Conservation (phyloP, 2,329 filamentous ascomycete genomes). For the Sclerotinia glacialis region DNA sequence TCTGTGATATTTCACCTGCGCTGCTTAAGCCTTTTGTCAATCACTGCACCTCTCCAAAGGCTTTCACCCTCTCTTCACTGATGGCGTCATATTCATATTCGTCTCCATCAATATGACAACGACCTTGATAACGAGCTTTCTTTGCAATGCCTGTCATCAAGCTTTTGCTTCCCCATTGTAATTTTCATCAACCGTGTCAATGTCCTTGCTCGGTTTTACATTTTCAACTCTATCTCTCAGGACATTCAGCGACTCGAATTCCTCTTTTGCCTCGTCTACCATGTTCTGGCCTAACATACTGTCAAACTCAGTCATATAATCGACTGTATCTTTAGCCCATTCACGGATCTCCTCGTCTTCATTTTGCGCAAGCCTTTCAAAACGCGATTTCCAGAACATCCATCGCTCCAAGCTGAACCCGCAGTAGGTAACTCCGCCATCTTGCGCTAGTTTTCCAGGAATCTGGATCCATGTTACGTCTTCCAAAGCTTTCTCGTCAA, state of each 20-base stretch:
- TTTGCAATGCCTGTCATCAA: not conserved
- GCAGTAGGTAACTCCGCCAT: not conserved
- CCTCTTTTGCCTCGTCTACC: no score
- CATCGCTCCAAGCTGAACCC: not conserved
- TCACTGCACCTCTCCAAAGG: not conserved
- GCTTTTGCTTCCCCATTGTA: not conserved
- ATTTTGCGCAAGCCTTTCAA: not conserved
- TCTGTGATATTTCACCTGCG: not conserved
- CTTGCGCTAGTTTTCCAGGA: not conserved
- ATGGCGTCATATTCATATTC: not conserved
- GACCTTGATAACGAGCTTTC: no score
- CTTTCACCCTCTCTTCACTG: not conserved
- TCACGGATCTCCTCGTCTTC: not conserved
- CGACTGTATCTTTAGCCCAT: not conserved
- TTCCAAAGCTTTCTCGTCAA: not conserved
- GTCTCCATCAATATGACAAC: not conserved
- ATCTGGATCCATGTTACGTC: not conserved
- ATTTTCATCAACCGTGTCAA: accelerated
- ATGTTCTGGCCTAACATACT: not conserved
- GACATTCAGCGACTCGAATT: not conserved
- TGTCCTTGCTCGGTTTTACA: not conserved
- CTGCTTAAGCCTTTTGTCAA: not conserved
- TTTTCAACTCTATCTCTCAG: not conserved
- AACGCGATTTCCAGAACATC: not conserved
- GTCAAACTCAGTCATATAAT: not conserved